Evolutionary conservation across 441 rosid species (phyloP).

Genomic region (Biscutella auriculata): DNA sequence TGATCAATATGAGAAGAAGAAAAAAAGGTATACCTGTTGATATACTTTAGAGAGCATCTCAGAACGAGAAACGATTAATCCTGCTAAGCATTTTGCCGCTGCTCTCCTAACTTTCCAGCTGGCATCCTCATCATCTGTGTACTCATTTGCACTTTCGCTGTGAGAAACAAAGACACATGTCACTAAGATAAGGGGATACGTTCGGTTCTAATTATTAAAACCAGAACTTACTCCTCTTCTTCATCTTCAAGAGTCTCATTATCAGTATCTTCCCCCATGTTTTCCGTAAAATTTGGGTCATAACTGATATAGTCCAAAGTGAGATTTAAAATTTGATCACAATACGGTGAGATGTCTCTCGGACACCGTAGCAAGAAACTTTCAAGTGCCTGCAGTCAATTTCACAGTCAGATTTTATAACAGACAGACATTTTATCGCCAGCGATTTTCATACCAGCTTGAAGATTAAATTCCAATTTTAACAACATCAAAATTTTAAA

Average conservation of each 20-base stretch:
- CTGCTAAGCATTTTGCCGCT: constrained; percentile 94
- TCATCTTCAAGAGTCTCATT: constrained; percentile 84
- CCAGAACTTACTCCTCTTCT: constrained; percentile 85
- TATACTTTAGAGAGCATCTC: constrained; percentile 83
- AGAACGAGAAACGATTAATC: constrained; percentile 88
- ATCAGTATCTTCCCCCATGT: constrained; percentile 98
- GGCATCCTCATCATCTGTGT: constrained; percentile 98
- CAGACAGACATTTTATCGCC: neutral
- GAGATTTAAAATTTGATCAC: constrained; percentile 80
- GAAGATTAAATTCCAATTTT: neutral
- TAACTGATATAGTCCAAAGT: constrained; percentile 81
- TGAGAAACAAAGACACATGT: constrained; percentile 17
- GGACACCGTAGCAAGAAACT: constrained; percentile 92
- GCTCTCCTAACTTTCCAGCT: constrained; percentile 99
- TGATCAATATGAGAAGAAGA: neutral
- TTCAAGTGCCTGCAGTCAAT: constrained; percentile 69
- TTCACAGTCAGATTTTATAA: too few relatives aligned
- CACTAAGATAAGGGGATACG: constrained; percentile 15
- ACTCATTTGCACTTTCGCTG: constrained; percentile 96
- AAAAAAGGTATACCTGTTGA: constrained; percentile 51
- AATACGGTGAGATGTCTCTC: constrained; percentile 72
- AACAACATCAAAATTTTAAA: neutral
- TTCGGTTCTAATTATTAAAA: neutral
- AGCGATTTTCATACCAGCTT: neutral
- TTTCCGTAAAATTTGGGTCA: constrained; percentile 97